Conservation (phyloP, 805 yeast genomes). For the Saccharomyces kudriavzevii region DNA sequence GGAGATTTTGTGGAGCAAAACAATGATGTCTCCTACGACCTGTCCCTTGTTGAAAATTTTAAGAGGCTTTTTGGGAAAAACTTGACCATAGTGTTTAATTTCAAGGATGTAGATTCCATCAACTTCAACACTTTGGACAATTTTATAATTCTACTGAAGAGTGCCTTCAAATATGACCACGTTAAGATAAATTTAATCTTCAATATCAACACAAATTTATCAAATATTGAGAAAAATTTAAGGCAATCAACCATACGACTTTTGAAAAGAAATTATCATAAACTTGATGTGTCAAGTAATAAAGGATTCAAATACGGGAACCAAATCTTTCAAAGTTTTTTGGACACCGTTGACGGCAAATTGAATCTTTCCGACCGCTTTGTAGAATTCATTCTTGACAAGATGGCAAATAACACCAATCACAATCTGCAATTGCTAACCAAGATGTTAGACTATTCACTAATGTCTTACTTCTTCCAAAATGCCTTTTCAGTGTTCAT, state of each 20-base stretch:
- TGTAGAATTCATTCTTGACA: conserved; percentile 24
- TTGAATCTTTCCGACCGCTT: conserved; percentile 26
- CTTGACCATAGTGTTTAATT: conserved; percentile 25
- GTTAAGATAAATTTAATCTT: conserved; percentile 24
- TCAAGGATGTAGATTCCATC: conserved; percentile 30
- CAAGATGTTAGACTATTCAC: conserved; percentile 27
- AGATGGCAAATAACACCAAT: conserved; percentile 28
- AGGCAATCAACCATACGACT: conserved; percentile 27
- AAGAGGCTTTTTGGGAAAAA: conserved; percentile 20
- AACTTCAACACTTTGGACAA: conserved; percentile 22
- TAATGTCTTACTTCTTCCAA: conserved; percentile 30
- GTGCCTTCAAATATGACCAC: conserved; percentile 22
- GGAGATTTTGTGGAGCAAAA: conserved; percentile 5
- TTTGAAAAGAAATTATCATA: conserved; percentile 20
- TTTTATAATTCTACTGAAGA: conserved; percentile 22
- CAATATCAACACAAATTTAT: conserved; percentile 27
- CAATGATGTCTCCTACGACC: conserved; percentile 23
- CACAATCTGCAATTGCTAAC: conserved; percentile 27
- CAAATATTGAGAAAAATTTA: conserved; percentile 29
- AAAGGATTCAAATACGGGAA: conserved; percentile 29
- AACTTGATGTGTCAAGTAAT: conserved; percentile 28
- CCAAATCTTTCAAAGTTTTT: conserved; percentile 27
- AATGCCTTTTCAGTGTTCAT: conserved; percentile 31
- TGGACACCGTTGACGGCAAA: conserved; percentile 31
- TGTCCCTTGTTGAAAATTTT: conserved; percentile 28